Conservation (phyloP, 163 green algal species). For the Chloroidium sp. region DNA sequence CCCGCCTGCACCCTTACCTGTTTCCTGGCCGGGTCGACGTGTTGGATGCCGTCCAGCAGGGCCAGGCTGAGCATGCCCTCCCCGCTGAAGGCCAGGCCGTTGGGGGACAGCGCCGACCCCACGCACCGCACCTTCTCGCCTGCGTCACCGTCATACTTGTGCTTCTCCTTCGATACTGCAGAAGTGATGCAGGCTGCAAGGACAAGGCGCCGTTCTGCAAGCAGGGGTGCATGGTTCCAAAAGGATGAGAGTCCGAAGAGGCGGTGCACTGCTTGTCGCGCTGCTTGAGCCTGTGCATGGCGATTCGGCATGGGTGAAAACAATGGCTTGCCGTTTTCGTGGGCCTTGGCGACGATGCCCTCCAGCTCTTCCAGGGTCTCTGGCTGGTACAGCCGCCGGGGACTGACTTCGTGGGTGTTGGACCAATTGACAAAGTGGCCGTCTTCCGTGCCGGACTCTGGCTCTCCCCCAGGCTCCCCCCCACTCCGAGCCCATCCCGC, state of each 20-base stretch:
- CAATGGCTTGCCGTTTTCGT: slow-evolving; percentile 19
- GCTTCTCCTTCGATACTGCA: background rate
- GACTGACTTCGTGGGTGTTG: slow-evolving; percentile 64
- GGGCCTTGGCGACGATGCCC: slow-evolving; percentile 48
- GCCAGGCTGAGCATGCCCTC: slow-evolving; percentile 84
- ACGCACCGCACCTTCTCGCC: slow-evolving; percentile 64
- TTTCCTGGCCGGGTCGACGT: slow-evolving; percentile 20
- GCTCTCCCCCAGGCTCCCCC: too few relatives aligned
- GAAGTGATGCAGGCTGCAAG: background rate
- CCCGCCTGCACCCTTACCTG: slow-evolving; percentile 86
- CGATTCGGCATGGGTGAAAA: background rate
- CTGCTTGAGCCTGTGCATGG: background rate
- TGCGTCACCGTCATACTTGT: background rate
- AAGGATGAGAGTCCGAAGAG: background rate
- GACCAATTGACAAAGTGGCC: slow-evolving; percentile 72
- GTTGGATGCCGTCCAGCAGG: slow-evolving; percentile 69
- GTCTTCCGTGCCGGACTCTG: too few relatives aligned
- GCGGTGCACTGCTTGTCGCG: background rate
- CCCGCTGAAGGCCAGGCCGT: slow-evolving; percentile 73
- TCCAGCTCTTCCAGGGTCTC: slow-evolving; percentile 76
- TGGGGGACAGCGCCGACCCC: slow-evolving; percentile 81
- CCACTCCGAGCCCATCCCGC: too few relatives aligned
- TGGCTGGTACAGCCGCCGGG: slow-evolving; percentile 56
- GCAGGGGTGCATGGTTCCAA: background rate
- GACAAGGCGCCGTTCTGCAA: too few relatives aligned